Evolutionary conservation across 805 yeast genomes (phyloP).

Genomic region (Wickerhamiella shivajii): DNA sequence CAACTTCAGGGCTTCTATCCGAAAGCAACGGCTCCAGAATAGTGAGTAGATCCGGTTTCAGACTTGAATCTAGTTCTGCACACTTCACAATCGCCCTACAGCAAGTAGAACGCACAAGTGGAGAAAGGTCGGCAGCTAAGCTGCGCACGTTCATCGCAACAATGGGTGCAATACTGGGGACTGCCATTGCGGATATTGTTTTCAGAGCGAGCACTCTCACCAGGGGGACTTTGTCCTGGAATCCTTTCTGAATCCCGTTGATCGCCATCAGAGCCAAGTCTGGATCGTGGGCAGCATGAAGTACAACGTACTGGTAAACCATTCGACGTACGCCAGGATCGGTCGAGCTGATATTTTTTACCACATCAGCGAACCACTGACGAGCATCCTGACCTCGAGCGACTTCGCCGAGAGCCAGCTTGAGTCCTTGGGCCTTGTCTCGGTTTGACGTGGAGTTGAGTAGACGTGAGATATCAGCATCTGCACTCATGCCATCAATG

Average conservation of each 20-base stretch:
- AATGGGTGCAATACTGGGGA: conserved; percentile 70
- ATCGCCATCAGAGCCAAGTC: conserved; percentile 81
- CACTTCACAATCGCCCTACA: conserved; percentile 60
- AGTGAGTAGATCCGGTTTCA: conserved; percentile 35
- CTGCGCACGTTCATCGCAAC: conserved; percentile 58
- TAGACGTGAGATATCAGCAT: conserved; percentile 49
- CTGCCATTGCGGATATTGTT: conserved; percentile 68
- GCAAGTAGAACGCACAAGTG: conserved; percentile 65
- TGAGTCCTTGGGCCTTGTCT: conserved; percentile 46
- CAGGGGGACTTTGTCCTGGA: conserved; percentile 54
- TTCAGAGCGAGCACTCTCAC: conserved; percentile 61
- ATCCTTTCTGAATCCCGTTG: conserved; percentile 77
- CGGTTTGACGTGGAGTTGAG: conserved; percentile 57
- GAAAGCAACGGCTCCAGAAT: conserved; percentile 39
- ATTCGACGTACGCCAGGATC: conserved; percentile 53
- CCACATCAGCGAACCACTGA: conserved; percentile 55
- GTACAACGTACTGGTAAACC: conserved; percentile 58
- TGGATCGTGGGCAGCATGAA: conserved; percentile 72
- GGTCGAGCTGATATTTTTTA: conserved; percentile 67
- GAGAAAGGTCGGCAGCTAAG: conserved; percentile 52
- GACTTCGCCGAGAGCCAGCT: conserved; percentile 29
- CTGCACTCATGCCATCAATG: conserved; percentile 43
- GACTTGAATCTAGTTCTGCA: conserved; percentile 30
- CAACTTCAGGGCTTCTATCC: conserved; percentile 55
- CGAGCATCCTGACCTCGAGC: conserved; percentile 26